Conservation (phyloP, 2,329 filamentous ascomycete species). For the Aureobasidium sp. region DNA sequence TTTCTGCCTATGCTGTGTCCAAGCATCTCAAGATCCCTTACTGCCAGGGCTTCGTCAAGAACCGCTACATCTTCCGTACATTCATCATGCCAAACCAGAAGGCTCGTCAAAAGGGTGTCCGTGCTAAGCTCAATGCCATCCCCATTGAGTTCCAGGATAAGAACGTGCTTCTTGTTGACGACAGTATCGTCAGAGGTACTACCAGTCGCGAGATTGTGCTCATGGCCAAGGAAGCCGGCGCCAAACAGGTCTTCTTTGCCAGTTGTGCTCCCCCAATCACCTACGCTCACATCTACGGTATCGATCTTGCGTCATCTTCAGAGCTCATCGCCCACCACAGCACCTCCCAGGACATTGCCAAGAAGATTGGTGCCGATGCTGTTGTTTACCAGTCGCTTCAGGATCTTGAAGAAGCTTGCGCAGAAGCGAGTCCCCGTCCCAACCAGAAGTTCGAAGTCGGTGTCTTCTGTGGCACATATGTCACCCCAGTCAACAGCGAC, state of each 20-base stretch:
- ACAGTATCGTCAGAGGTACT: conserved; percentile 82
- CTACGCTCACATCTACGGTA: conserved; percentile 81
- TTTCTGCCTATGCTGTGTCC: conserved; percentile 70
- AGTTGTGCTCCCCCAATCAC: conserved; percentile 75
- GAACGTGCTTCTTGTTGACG: conserved; percentile 78
- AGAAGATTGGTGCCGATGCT: conserved; percentile 64
- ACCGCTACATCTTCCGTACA: conserved; percentile 80
- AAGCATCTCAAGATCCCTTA: conserved; percentile 68
- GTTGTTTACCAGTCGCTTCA: conserved; percentile 71
- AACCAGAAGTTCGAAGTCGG: conserved; percentile 74
- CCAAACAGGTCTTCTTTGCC: conserved; percentile 74
- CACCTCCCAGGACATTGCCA: conserved; percentile 53
- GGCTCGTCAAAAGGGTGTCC: conserved; percentile 74
- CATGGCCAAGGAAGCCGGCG: conserved; percentile 80
- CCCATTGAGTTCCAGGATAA: conserved; percentile 74
- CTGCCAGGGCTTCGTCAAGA: conserved; percentile 79
- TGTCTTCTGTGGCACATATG: conserved; percentile 83
- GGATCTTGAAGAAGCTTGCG: conserved; percentile 74
- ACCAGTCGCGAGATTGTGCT: conserved; percentile 71
- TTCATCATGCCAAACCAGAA: conserved; percentile 83
- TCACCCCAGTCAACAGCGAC: conserved; percentile 67
- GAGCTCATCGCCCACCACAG: conserved; percentile 67
- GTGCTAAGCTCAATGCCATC: conserved; percentile 84
- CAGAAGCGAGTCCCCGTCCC: conserved; percentile 57
- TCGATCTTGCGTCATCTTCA: conserved; percentile 63